Conservation (phyloP, 148 eudicot species). For the Dysphania ambrosioides region DNA sequence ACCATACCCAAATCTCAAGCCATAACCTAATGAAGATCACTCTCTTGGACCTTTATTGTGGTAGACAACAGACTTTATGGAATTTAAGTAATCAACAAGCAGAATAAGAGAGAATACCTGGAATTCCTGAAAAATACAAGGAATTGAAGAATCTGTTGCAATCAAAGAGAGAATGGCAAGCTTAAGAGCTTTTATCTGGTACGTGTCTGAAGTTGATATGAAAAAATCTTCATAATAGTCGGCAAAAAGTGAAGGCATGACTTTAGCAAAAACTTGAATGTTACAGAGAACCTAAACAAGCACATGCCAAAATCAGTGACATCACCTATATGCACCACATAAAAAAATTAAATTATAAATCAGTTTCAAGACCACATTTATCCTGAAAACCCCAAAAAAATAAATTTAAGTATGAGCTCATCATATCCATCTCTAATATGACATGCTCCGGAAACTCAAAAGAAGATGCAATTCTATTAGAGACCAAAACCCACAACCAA, state of each 20-base stretch:
- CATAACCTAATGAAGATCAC: neutral
- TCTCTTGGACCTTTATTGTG: neutral
- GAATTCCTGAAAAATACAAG: conserved; percentile 77
- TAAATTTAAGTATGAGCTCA: neutral
- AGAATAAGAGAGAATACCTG: conserved; percentile 47
- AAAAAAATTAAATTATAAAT: neutral
- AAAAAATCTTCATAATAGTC: conserved; percentile 82
- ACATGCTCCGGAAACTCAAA: neutral
- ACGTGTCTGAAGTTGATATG: conserved; percentile 70
- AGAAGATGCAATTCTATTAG: neutral
- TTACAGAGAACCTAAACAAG: conserved; percentile 82
- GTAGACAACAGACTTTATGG: neutral
- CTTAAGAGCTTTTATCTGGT: conserved; percentile 80
- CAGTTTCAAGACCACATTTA: neutral
- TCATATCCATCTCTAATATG: neutral
- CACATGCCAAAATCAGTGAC: conserved; percentile 18
- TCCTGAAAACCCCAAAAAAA: neutral
- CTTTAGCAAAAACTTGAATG: conserved; percentile 92
- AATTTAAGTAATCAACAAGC: neutral
- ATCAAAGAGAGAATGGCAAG: conserved; percentile 82
- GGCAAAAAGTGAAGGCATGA: conserved; percentile 77
- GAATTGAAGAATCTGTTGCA: conserved; percentile 75
- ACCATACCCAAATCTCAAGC: neutral
- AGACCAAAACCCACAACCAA: neutral
- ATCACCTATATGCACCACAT: conserved; percentile 7